A percentile compares a stretch with the other conserved stretches of the same genome.
These are phyloP conservation scores for Viola odorata DNA, from an alignment of 345 rosid genomes.

Conservation along the genomic window DNA sequence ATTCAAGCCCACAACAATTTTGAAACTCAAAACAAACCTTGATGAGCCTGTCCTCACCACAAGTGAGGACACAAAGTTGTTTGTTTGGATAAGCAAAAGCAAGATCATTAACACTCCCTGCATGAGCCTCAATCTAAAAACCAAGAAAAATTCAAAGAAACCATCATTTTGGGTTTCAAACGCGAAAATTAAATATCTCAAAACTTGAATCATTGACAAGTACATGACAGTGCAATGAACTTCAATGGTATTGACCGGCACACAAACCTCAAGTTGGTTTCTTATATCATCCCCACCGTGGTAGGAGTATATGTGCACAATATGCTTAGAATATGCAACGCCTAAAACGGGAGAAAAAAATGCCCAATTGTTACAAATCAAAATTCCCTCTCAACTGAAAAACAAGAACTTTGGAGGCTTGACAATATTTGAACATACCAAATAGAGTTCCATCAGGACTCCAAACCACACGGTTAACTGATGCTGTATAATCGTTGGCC, in stretches of 20 bases:
- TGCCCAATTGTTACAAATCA: neutral
- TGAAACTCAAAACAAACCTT: conserved; percentile 46
- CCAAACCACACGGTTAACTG: conserved; percentile 82
- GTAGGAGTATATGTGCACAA: conserved; percentile 69
- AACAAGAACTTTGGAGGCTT: neutral
- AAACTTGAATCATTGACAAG: neutral
- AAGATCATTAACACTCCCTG: conserved; percentile 77
- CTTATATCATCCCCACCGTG: conserved; percentile 58
- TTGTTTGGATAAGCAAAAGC: conserved; percentile 76
- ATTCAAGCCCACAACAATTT: neutral
- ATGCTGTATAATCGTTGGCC: conserved; percentile 46
- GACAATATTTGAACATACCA: conserved; percentile 35
- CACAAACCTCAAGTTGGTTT: conserved; percentile 67
- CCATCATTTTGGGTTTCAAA: too few species aligned
- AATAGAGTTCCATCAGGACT: conserved; percentile 79
- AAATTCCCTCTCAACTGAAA: neutral
- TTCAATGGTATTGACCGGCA: neutral
- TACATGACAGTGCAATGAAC: neutral
- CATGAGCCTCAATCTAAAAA: conserved; percentile 80
- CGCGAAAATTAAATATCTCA: too few species aligned
- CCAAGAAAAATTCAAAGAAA: conserved; percentile 4
- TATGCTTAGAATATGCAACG: conserved; percentile 81
- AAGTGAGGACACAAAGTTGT: conserved; percentile 58
- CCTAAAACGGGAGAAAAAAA: conserved; percentile 38
- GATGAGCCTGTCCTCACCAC: conserved; percentile 75